Percentiles rank a stretch among this genome's conserved stretches.
These are phyloP conservation scores for Hypomontagnella monticulosa DNA, from an alignment of 495 filamentous ascomycete species.

Conservation along the genomic window DNA sequence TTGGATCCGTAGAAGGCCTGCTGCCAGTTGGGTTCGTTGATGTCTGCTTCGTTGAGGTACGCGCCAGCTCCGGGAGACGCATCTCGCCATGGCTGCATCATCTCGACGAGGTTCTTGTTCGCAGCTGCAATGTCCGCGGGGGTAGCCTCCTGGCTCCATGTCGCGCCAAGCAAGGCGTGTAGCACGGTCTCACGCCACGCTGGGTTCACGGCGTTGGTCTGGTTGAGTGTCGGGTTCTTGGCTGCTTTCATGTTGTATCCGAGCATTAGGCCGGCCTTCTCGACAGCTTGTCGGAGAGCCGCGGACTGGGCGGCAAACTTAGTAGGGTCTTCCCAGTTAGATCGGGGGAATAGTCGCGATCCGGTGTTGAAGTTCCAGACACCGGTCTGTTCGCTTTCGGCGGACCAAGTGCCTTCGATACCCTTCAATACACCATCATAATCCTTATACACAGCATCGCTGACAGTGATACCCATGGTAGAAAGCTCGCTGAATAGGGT, in stretches of 20 bases:
- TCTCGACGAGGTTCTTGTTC: conserved; percentile 36
- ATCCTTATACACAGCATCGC: conserved; percentile 26
- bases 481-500: conserved; percentile 53
- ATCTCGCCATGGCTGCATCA: conserved; percentile 36
- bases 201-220: conserved; percentile 47
- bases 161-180: conserved; percentile 49
- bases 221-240: conserved; percentile 23
- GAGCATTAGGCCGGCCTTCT: conserved; percentile 48
- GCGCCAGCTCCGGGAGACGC: conserved; percentile 48
- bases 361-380: conserved; percentile 39
- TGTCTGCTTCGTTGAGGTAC: conserved; percentile 57
- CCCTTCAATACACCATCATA: conserved; percentile 25
- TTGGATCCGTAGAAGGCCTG: conserved; percentile 63
- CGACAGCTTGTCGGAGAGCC: conserved; percentile 43
- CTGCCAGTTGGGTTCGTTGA: conserved; percentile 66
- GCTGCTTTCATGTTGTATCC: conserved; percentile 56
- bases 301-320: conserved; percentile 48
- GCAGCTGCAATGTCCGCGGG: conserved; percentile 27
- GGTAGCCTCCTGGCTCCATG: conserved; percentile 44
- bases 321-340: conserved; percentile 46
- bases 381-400: conserved; percentile 25
- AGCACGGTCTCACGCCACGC: conserved; percentile 50
- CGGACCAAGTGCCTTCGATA: conserved; percentile 34
- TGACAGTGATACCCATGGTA: conserved; percentile 48
- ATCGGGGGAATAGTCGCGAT: conserved; percentile 55